phyloP scores from a whole-genome alignment of 73 alveolate genomes.

The Paramecium sexaurelia region DNA sequence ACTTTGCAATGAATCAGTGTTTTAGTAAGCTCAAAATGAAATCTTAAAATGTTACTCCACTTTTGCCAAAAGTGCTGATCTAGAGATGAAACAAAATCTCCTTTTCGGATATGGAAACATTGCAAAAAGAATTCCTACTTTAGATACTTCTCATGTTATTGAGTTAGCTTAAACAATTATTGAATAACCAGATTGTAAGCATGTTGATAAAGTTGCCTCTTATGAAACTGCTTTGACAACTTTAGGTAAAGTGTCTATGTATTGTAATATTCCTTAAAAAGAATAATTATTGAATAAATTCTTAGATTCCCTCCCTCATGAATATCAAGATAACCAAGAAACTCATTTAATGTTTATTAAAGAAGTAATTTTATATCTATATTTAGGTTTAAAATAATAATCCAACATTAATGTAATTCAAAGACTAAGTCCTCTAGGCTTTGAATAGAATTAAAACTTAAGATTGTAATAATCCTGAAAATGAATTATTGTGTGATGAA shows the following conservation, averaged over 20 bases:
- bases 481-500: slow-evolving; percentile 53
- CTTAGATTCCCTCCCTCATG: slow-evolving; percentile 28
- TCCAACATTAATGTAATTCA: not conserved
- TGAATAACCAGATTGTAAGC: not conserved
- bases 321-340: slow-evolving; percentile 7
- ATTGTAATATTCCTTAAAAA: not conserved
- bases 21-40: slow-evolving; percentile 27
- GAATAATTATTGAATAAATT: not conserved
- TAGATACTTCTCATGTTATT: not conserved
- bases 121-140: slow-evolving; percentile 20
- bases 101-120: slow-evolving; percentile 37
- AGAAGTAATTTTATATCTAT: not conserved
- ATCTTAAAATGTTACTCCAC: not conserved
- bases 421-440: not conserved
- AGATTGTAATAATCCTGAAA: slow-evolving; percentile 53
- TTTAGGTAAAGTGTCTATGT: slow-evolving; percentile 32
- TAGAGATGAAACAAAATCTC: slow-evolving; percentile 7
- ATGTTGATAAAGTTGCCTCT: slow-evolving; percentile 9
- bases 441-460: slow-evolving; percentile 36
- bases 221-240: slow-evolving; percentile 60
- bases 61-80: slow-evolving; percentile 16
- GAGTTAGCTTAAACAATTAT: slow-evolving; percentile 17
- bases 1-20: slow-evolving; percentile 8
- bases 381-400: not conserved
- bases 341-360: slow-evolving; percentile 51